Evolutionary conservation across 176 grass and related monocot species (phyloP), one percentile per base, ranked within the genome.

Genomic region (Pontederia paniculata): DNA sequence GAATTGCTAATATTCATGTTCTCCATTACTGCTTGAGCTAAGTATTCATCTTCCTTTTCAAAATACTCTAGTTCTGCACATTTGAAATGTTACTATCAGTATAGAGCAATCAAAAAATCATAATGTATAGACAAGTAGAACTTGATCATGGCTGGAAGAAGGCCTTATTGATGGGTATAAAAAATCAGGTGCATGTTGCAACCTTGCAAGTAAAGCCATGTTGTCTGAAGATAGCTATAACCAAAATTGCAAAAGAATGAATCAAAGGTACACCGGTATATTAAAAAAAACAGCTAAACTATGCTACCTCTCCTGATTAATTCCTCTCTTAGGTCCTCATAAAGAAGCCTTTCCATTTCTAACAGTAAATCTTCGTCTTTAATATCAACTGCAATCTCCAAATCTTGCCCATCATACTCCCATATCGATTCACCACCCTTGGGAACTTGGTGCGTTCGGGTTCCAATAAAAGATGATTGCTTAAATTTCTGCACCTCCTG

Each of bases 331-430:
- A 97, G 60, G 59, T 90, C 83, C 73, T 90, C 75, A 23, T 90
- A 97, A 65, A 97, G 83, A 71, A 88, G 65, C 47, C 74, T 84
- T 78, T 97, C 86, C 83, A 90, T 90, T 77, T 97, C 93, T 64
- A 97, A 69, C 74, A 97, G 81, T 68, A 88, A 28, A 12, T 97
- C 86, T 81, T 88, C 93, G 66, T 68, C 79, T 52, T 81, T 83
- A 64, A 44, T 67, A 41, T 67, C 82, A 65, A 56, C 63, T 66
- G 83, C 68, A 10, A 22, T 72, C 52, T 58, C 52, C 55, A 55
- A 46, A 9, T 72, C 70, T 12, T 52, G 80, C 22, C 80, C 88
- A 58, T 88, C 74, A 67, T 76, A 90, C 67, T 97, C 86, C 91
- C 91, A 97, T 71, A 97, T 84, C 50, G 52, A 4, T 68, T 87